Percentiles rank a stretch among this genome's conserved stretches.
Evolutionary conservation across 805 yeast genomes (phyloP).

Genomic region (Cyberlindnera euphorbiae): DNA sequence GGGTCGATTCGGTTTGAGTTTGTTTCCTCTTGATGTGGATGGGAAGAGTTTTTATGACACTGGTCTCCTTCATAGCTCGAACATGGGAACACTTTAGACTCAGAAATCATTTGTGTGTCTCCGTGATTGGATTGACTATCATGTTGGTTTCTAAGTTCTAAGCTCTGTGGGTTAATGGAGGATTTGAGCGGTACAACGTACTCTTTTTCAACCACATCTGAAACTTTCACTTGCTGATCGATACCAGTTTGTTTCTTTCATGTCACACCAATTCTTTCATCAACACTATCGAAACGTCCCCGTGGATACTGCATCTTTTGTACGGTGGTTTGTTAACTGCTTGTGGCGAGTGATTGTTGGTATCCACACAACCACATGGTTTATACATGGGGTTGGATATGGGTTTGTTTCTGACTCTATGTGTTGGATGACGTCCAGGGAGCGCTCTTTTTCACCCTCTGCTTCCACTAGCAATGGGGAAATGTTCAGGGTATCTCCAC

Average conservation of each 20-base stretch:
- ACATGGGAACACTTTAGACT: not conserved
- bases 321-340: conserved; percentile 12
- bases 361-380: conserved; percentile 12
- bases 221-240: conserved; percentile 36
- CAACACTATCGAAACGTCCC: conserved; percentile 1
- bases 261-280: conserved; percentile 7
- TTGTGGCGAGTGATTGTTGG: conserved; percentile 8
- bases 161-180: not conserved
- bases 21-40: conserved; percentile 1
- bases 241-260: conserved; percentile 41
- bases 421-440: no score
- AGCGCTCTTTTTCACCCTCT: not conserved
- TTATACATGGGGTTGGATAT: no score
- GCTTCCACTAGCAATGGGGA: not conserved
- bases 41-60: no score
- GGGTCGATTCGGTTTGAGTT: conserved; percentile 24
- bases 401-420: no score
- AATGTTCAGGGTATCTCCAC: not conserved
- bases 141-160: not conserved
- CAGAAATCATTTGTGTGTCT: conserved; percentile 1
- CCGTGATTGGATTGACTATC: conserved; percentile 15
- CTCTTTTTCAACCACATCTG: not conserved
- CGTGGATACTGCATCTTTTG: conserved; percentile 16
- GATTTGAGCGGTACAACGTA: conserved; percentile 4
- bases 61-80: conserved; percentile 2